A percentile compares a stretch with the other conserved stretches of the same genome.
These are phyloP conservation scores for Apocynum venetum DNA, from an alignment of 257 asterid species.

Conservation along the genomic window DNA sequence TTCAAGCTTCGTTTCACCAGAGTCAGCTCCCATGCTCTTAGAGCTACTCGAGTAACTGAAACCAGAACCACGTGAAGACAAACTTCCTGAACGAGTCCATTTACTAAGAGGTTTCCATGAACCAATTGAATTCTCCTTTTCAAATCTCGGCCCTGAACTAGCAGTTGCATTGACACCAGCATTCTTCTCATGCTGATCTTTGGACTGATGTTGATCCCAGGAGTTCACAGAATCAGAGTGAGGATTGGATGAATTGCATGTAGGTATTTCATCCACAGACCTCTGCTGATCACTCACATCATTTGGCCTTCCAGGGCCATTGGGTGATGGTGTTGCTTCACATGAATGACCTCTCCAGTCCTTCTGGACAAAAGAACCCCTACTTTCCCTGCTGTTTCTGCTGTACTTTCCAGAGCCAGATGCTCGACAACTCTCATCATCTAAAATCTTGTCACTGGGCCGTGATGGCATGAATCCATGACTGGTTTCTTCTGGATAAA, in stretches of 20 bases:
- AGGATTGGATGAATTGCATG: conserved; percentile 26
- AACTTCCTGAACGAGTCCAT: conserved; percentile 41
- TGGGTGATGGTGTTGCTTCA: conserved; percentile 56
- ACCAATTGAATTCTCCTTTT: conserved; percentile 53
- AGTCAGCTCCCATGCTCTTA: conserved; percentile 37
- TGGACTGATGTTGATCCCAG: conserved; percentile 41
- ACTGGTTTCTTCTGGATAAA: conserved; percentile 62
- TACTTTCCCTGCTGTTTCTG: conserved; percentile 58
- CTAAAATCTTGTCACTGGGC: conserved; percentile 57
- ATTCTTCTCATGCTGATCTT: conserved; percentile 48
- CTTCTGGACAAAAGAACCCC: conserved; percentile 66
- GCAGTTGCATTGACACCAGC: conserved; percentile 26
- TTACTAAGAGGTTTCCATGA: conserved; percentile 41
- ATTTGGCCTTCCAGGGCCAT: conserved; percentile 55
- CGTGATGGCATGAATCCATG: conserved; percentile 69
- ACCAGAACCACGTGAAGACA: conserved; percentile 38
- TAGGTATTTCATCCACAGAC: conserved; percentile 46
- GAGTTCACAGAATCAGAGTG: conserved; percentile 31
- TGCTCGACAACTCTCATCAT: conserved; percentile 59
- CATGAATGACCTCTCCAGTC: conserved; percentile 60
- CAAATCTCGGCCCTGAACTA: conserved; percentile 43
- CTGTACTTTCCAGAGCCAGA: conserved; percentile 53
- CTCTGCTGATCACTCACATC: conserved; percentile 43
- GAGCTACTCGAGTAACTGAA: conserved; percentile 42
- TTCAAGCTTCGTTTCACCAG: conserved; percentile 31